Evolutionary conservation across 441 rosid genomes (phyloP).

Genomic region (Corymbia calophylla): DNA sequence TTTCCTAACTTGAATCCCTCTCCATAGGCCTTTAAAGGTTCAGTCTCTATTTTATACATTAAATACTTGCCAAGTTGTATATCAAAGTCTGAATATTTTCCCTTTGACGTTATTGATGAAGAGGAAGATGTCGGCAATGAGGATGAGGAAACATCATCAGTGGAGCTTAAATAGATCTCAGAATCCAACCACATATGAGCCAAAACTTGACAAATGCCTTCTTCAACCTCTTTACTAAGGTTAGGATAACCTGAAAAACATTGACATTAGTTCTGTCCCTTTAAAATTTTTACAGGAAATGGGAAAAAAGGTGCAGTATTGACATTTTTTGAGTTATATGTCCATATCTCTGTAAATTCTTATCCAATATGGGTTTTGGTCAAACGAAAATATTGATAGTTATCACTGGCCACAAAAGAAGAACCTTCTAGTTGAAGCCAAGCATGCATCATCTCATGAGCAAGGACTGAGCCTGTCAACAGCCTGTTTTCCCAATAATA

Average conservation of each 20-base stretch:
- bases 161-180: not conserved
- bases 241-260: not conserved
- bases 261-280: not conserved
- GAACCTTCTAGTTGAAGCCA: not conserved
- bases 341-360: not conserved
- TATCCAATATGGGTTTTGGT: not conserved
- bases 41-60: not conserved
- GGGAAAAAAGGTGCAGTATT: not conserved
- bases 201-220: slow-evolving; percentile 4
- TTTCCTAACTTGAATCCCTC: not conserved
- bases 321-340: not conserved
- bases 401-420: not conserved
- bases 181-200: slow-evolving; percentile 5
- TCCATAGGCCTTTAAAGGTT: not conserved
- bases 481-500: not conserved
- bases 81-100: not conserved
- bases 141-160: not conserved
- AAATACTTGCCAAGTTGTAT: not conserved
- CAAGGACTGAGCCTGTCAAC: slow-evolving; percentile 3
- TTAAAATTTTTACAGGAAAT: not conserved
- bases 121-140: not conserved
- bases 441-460: slow-evolving; percentile 8
- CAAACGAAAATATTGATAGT: not conserved
- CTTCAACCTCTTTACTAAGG: slow-evolving; percentile 1
- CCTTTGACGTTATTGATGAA: not conserved